Evolutionary conservation across 208 protist genomes (phyloP).

Genomic region (Leptomonas seymouri): DNA sequence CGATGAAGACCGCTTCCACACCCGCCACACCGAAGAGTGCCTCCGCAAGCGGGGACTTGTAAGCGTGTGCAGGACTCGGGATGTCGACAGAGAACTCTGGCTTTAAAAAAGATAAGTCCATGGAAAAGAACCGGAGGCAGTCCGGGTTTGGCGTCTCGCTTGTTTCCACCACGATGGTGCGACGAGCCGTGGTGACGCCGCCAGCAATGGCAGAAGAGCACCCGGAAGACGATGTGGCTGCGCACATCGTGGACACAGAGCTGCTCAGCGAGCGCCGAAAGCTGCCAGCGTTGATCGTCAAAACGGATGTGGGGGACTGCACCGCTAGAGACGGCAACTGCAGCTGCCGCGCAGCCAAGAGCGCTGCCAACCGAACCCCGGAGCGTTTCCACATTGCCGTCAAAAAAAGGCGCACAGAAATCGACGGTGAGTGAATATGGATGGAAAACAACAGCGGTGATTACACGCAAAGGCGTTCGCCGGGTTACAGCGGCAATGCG

Average conservation of each 20-base stretch:
- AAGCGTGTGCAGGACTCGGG: slow-evolving; percentile 58
- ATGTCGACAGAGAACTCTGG: slow-evolving; percentile 80
- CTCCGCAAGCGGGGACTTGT: slow-evolving; percentile 76
- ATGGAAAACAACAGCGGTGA: slow-evolving; percentile 21
- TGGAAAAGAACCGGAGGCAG: slow-evolving; percentile 87
- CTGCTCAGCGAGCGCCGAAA: slow-evolving; percentile 15
- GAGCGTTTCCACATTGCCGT: slow-evolving; percentile 6
- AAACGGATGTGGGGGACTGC: background rate
- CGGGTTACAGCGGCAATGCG: too few relatives aligned
- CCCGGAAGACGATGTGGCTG: background rate
- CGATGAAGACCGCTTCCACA: slow-evolving; percentile 72
- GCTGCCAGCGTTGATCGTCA: background rate
- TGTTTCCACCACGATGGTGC: slow-evolving; percentile 70
- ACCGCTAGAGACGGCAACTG: background rate
- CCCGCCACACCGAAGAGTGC: slow-evolving; percentile 71
- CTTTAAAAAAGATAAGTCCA: slow-evolving; percentile 85
- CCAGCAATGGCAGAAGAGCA: background rate
- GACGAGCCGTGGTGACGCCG: slow-evolving; percentile 16
- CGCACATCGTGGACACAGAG: background rate
- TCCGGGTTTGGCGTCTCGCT: slow-evolving; percentile 88
- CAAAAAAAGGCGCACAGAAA: background rate
- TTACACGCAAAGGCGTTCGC: too few relatives aligned
- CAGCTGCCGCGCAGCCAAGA: background rate
- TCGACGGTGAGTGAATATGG: background rate
- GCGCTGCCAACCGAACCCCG: background rate